Evolutionary conservation across 176 grass and related monocot genomes (phyloP), one percentile per base, ranked within the genome.

Genomic region (Tillandsia leiboldiana): DNA sequence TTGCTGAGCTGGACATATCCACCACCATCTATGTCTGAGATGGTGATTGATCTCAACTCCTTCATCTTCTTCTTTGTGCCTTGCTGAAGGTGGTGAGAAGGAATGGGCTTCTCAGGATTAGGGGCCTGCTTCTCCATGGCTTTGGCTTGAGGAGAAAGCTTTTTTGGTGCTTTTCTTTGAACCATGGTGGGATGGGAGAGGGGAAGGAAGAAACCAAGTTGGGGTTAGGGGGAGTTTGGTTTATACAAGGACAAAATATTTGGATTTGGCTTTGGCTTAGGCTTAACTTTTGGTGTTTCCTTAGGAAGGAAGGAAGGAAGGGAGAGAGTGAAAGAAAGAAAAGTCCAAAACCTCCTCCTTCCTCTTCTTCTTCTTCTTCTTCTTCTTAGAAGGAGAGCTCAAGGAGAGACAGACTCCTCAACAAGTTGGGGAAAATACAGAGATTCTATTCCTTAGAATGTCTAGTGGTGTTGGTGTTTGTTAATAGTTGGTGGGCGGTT

Each of bases 101-200:
- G 29, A 33, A 26, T 2, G 62, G 68, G 56, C 63, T 77, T 65
- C 8, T 64, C 67, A 75, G 71, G 48, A 14, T 78, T 65, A 12
- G 54, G 49, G 24, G 22, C 24, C n/a, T 68, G 51, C 65, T 69
- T 61, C 26, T 15, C 67, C 78, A 79, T 83, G 81, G 51, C 69
- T 77, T 79, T 85, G 24, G 20, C 8, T 27, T 48, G 1, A 61
- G 17, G 22, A 23, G 6, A 20, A 23, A 74, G 63, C 76, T 85
- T 87, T 26, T 56, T 51, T 67, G 72, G 70, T 65, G 83, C 81
- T 50, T 96, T 93, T 48, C 90, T 94, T 71, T 91, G 85, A 49
- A 99, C 95, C 95, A 99, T 99, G 87, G 67, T 70, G 13, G 48
- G 33, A 59, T 63, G 72, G 15, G 26, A 42, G 17, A 58, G 66